Conservation (phyloP, 768 basidiomycete species). For the Mycena galericulata region DNA sequence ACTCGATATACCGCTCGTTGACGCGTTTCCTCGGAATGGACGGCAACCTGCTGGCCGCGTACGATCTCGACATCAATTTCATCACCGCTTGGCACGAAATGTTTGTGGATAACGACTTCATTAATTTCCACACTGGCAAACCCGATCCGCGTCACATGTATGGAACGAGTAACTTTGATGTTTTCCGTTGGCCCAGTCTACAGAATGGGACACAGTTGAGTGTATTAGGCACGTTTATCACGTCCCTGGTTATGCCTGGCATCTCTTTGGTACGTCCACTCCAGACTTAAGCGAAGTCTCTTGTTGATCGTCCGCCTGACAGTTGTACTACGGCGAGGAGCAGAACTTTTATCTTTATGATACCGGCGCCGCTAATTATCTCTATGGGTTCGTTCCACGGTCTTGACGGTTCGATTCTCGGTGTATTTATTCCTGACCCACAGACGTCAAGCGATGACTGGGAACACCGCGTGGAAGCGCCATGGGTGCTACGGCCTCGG, state of each 20-base stretch:
- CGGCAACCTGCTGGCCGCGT: constrained; percentile 92
- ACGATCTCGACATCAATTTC: constrained; percentile 86
- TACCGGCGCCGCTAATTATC: constrained; percentile 91
- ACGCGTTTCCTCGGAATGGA: constrained; percentile 95
- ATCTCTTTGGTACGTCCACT: constrained; percentile 72
- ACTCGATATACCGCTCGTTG: constrained; percentile 90
- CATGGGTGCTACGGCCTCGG: constrained; percentile 94
- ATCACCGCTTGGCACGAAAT: constrained; percentile 93
- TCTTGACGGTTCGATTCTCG: not conserved
- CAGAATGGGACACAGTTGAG: constrained; percentile 86
- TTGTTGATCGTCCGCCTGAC: constrained; percentile 12
- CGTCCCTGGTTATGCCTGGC: constrained; percentile 87
- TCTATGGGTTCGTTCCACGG: constrained; percentile 71
- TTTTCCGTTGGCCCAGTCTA: constrained; percentile 93
- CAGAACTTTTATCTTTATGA: constrained; percentile 91
- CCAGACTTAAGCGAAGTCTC: not conserved
- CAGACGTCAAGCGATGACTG: constrained; percentile 93
- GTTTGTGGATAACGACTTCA: constrained; percentile 88
- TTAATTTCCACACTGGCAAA: constrained; percentile 73
- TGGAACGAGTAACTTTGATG: constrained; percentile 94
- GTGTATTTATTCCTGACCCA: constrained; percentile 5
- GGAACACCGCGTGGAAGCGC: constrained; percentile 88
- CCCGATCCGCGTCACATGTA: constrained; percentile 92
- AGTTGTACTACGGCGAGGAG: constrained; percentile 93
- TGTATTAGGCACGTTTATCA: constrained; percentile 82